Evolutionary conservation across 2,329 filamentous ascomycete species (phyloP).

Genomic region (Aspergillus oerlinghausenensis): DNA sequence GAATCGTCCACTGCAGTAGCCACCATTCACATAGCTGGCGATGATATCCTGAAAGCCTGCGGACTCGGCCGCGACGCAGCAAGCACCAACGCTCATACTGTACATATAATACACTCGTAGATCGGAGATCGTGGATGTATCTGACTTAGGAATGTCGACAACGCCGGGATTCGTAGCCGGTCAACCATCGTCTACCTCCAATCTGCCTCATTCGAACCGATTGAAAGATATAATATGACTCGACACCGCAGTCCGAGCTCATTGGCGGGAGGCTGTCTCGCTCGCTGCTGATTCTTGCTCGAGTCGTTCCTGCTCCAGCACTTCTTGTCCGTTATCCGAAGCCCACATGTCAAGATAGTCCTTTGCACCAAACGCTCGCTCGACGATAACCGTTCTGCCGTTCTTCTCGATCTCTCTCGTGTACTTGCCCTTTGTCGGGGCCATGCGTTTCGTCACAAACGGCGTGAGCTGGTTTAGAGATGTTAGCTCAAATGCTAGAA

Average conservation of each 20-base stretch:
- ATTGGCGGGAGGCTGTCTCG: conserved; percentile 9
- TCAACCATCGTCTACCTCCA: not conserved
- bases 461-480: conserved; percentile 36
- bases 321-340: conserved; percentile 32
- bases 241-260: not conserved
- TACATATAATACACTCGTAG: conserved; percentile 25
- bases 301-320: conserved; percentile 21
- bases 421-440: conserved; percentile 31
- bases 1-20: not conserved
- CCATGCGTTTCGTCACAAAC: conserved; percentile 43
- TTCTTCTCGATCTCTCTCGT: conserved; percentile 29
- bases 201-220: not conserved
- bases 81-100: conserved; percentile 14
- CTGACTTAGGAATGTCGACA: not conserved
- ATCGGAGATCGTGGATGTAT: not conserved
- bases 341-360: conserved; percentile 38
- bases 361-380: conserved; percentile 30
- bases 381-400: conserved; percentile 19
- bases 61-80: not conserved
- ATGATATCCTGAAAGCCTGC: not conserved
- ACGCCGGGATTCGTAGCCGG: not conserved
- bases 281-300: conserved; percentile 10
- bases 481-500: conserved; percentile 4
- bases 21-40: not conserved
- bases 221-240: not conserved